Evolutionary conservation across 2,329 filamentous ascomycete genomes (phyloP).

Genomic region (Calonectria pseudoreteaudii): DNA sequence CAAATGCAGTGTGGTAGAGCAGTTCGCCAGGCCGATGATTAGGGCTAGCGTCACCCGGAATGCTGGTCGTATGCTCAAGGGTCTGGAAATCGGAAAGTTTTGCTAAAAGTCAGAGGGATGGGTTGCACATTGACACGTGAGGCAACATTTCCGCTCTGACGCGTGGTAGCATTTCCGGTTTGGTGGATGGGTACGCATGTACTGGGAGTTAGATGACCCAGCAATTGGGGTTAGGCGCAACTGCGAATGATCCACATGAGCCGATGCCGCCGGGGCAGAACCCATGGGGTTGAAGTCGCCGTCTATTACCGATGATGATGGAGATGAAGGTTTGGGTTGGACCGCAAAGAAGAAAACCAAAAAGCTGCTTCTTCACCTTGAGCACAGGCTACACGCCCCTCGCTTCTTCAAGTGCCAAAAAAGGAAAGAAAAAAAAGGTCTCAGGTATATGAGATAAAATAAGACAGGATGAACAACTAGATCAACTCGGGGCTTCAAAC

Average conservation of each 20-base stretch:
- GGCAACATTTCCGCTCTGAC: not conserved
- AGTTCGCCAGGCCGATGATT: not conserved
- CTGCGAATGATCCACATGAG: slow-evolving; percentile 7
- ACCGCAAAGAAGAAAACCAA: not conserved
- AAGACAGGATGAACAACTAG: slow-evolving; percentile 4
- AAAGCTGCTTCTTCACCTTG: not conserved
- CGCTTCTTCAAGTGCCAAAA: not conserved
- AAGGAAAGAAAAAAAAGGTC: not conserved
- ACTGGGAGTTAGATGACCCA: not conserved
- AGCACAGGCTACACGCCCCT: not conserved
- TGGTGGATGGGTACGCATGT: not conserved
- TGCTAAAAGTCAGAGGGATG: not conserved
- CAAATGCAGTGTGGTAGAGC: not conserved
- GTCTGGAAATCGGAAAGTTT: not conserved
- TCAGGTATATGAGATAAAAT: slow-evolving; percentile 12
- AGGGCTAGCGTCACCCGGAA: slow-evolving; percentile 17
- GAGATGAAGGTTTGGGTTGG: not conserved
- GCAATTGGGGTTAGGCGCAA: not conserved
- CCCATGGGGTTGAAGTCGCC: not conserved
- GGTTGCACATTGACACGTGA: not conserved
- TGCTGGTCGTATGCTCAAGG: not conserved
- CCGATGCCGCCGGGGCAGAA: not conserved
- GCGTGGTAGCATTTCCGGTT: not conserved
- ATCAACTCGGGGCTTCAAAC: not conserved
- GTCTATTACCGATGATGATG: slow-evolving; percentile 13